These are phyloP conservation scores for Apodospora peruviana DNA, from an alignment of 495 filamentous ascomycete species.

Conservation along the genomic window DNA sequence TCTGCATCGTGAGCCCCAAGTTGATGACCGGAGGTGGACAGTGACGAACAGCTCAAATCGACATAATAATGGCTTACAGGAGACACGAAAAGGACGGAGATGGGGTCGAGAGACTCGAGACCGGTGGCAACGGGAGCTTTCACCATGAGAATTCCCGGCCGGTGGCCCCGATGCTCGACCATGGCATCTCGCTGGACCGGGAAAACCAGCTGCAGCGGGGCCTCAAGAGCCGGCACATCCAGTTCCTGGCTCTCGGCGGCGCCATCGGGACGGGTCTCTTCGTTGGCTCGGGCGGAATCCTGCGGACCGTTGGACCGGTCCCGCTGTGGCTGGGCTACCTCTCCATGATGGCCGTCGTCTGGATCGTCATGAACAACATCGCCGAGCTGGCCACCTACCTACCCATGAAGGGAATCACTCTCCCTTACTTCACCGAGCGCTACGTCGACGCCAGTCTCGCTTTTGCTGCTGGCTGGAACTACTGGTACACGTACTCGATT, in stretches of 20 bases:
- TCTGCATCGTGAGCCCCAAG: too few relatives aligned
- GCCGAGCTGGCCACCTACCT: constrained; percentile 57
- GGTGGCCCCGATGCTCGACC: constrained; percentile 15
- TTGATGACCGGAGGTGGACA: too few relatives aligned
- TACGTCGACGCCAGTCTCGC: constrained; percentile 71
- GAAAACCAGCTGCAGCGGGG: constrained; percentile 46
- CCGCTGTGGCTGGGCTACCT: constrained; percentile 52
- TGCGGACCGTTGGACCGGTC: constrained; percentile 41
- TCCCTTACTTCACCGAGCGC: constrained; percentile 63
- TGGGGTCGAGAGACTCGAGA: too few relatives aligned
- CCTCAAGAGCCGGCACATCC: constrained; percentile 62
- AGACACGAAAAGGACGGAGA: too few relatives aligned
- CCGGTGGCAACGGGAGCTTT: too few relatives aligned
- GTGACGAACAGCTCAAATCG: too few relatives aligned
- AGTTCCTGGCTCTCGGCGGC: constrained; percentile 68
- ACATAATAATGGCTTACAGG: too few relatives aligned
- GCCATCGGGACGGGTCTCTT: constrained; percentile 62
- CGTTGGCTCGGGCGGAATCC: constrained; percentile 44
- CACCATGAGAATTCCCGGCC: too few relatives aligned
- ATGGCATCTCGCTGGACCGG: constrained; percentile 17
- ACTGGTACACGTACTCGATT: constrained; percentile 48
- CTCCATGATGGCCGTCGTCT: constrained; percentile 36
- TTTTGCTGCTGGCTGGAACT: constrained; percentile 80
- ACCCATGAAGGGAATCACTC: constrained; percentile 50
- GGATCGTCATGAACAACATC: constrained; percentile 41